phyloP scores from a whole-genome alignment of 768 basidiomycete species.

The Lactifluus hygrophoroides region DNA sequence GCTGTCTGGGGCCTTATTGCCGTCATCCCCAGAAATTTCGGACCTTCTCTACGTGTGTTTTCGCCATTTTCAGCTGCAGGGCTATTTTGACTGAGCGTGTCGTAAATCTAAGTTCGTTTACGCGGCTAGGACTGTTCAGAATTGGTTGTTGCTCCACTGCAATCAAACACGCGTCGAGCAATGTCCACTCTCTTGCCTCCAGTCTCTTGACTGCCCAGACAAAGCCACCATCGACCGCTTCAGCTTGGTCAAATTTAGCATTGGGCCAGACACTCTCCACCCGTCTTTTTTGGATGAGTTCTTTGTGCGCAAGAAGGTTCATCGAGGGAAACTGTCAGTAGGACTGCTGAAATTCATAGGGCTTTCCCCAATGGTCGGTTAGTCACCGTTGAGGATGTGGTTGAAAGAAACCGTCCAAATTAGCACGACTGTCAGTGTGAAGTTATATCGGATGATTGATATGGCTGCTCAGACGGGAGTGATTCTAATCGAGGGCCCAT shows the following conservation, averaged over 20 bases:
- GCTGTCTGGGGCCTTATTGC: no score
- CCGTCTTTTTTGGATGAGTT: conserved; percentile 47
- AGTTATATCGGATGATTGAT: background rate
- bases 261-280: conserved; percentile 51
- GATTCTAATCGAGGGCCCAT: conserved; percentile 36
- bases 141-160: conserved; percentile 83
- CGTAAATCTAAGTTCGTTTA: conserved; percentile 51
- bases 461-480: conserved; percentile 25
- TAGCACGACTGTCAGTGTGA: conserved; percentile 55
- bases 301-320: conserved; percentile 9
- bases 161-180: conserved; percentile 54
- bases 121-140: conserved; percentile 57
- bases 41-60: conserved; percentile 53
- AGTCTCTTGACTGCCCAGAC: conserved; percentile 57
- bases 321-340: conserved; percentile 22
- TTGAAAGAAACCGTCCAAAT: conserved; percentile 40
- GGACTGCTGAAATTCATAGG: conserved; percentile 52
- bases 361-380: conserved; percentile 65
- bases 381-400: conserved; percentile 53
- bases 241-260: conserved; percentile 63
- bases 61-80: background rate
- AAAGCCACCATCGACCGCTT: conserved; percentile 51
- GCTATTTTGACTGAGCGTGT: background rate
- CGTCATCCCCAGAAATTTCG: no score
- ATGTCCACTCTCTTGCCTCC: conserved; percentile 79